Conservation (phyloP, 208 protist species). For the Leishmania gerbilli region DNA sequence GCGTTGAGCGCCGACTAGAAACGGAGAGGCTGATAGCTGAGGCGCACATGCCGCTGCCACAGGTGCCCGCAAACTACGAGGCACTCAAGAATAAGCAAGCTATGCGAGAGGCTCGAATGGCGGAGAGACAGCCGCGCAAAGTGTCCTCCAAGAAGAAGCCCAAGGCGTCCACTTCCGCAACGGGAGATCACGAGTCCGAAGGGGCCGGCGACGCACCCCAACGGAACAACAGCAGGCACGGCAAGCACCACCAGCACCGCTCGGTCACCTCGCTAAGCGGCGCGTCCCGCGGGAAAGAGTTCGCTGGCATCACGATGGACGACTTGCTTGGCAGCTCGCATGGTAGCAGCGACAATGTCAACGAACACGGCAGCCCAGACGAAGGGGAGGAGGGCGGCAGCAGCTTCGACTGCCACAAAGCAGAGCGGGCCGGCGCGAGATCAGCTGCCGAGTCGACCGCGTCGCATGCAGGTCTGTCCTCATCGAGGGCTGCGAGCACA, state of each 20-base stretch:
- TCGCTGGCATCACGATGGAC: constrained; percentile 38
- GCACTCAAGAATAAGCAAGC: constrained; percentile 20
- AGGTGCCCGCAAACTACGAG: constrained; percentile 50
- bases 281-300: not conserved
- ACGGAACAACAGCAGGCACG: not conserved
- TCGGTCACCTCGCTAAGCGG: constrained; percentile 3
- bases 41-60: constrained; percentile 38
- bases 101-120: constrained; percentile 19
- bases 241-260: constrained; percentile 3
- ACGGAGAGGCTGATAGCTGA: constrained; percentile 50
- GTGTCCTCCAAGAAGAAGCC: constrained; percentile 19
- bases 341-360: constrained; percentile 14
- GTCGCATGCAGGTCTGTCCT: not conserved
- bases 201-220: not conserved
- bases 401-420: not conserved
- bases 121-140: constrained; percentile 35
- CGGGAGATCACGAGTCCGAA: not conserved
- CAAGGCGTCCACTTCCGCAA: constrained; percentile 9
- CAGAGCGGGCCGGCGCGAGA: not conserved
- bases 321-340: constrained; percentile 48
- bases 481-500: not conserved
- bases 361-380: not conserved
- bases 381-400: not conserved
- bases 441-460: not conserved
- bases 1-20: constrained; percentile 66